Conservation (phyloP, 2,329 filamentous ascomycete species). For the Trichoderma sp. region DNA sequence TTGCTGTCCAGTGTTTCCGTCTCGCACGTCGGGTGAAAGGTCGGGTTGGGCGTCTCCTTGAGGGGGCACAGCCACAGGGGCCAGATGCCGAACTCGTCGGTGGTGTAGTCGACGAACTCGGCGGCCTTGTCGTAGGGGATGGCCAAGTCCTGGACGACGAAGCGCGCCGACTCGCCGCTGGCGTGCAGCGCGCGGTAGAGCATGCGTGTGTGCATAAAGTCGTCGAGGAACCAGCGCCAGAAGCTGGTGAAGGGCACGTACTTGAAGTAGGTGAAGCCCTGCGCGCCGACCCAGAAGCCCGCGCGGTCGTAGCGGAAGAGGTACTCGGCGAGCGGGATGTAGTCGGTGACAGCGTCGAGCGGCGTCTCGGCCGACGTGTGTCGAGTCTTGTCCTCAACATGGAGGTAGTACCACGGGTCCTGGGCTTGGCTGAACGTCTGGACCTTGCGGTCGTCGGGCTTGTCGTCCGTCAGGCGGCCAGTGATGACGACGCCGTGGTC, state of each 20-base stretch:
- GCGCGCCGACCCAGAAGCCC: constrained; percentile 71
- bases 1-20: constrained; percentile 29
- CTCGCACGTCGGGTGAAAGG: constrained; percentile 56
- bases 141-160: constrained; percentile 69
- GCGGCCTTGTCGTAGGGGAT: constrained; percentile 56
- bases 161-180: constrained; percentile 63
- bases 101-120: constrained; percentile 58
- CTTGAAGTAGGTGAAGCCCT: constrained; percentile 67
- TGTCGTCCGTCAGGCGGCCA: constrained; percentile 60
- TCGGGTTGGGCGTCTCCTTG: constrained; percentile 48
- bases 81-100: constrained; percentile 55
- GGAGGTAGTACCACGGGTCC: constrained; percentile 79
- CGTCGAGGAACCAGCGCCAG: constrained; percentile 69
- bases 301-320: constrained; percentile 76
- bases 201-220: constrained; percentile 73
- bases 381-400: constrained; percentile 55
- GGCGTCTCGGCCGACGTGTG: constrained; percentile 28
- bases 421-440: constrained; percentile 61
- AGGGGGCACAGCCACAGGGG: constrained; percentile 63
- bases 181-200: constrained; percentile 72
- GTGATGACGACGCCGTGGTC: constrained; percentile 67
- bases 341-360: constrained; percentile 44
- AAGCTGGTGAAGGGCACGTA: constrained; percentile 64
- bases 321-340: constrained; percentile 70
- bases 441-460: constrained; percentile 40